These are phyloP conservation scores for Ophiocordyceps camponoti-leonardi DNA, from an alignment of 2,329 filamentous ascomycete species.

Conservation along the genomic window DNA sequence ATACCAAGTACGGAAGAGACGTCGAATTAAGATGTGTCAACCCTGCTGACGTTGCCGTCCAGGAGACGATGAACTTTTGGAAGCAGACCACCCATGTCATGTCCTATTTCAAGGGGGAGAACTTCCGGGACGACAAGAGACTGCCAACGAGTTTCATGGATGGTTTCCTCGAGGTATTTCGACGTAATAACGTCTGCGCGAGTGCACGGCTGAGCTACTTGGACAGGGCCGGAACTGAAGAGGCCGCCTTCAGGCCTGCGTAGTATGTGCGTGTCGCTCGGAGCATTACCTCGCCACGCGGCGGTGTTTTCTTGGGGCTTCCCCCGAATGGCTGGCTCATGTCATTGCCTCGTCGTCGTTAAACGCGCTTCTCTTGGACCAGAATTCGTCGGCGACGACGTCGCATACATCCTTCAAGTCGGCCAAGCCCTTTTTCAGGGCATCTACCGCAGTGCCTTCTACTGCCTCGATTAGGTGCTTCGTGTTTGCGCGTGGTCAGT, in stretches of 20 bases:
- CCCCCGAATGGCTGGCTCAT: constrained; percentile 3
- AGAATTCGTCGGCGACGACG: constrained; percentile 84
- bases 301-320: not conserved
- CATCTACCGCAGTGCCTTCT: constrained; percentile 71
- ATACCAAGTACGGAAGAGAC: constrained; percentile 54
- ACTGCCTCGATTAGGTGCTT: not conserved
- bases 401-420: constrained; percentile 89
- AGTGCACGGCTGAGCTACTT: not conserved
- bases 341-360: constrained; percentile 16
- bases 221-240: constrained; percentile 38
- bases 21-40: not conserved
- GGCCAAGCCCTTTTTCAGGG: constrained; percentile 74
- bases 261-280: constrained; percentile 8
- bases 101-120: constrained; percentile 87
- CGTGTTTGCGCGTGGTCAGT: not conserved
- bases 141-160: constrained; percentile 83
- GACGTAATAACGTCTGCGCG: not conserved
- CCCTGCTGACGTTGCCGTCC: constrained; percentile 16
- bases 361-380: constrained; percentile 28
- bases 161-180: constrained; percentile 79
- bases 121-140: constrained; percentile 55
- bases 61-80: constrained; percentile 99
- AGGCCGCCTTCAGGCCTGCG: constrained; percentile 11
- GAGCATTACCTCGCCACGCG: not conserved
- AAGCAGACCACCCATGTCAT: constrained; percentile 92